Evolutionary conservation across 768 basidiomycete genomes (phyloP).

Genomic region (Phylloporus rhodoxanthus): DNA sequence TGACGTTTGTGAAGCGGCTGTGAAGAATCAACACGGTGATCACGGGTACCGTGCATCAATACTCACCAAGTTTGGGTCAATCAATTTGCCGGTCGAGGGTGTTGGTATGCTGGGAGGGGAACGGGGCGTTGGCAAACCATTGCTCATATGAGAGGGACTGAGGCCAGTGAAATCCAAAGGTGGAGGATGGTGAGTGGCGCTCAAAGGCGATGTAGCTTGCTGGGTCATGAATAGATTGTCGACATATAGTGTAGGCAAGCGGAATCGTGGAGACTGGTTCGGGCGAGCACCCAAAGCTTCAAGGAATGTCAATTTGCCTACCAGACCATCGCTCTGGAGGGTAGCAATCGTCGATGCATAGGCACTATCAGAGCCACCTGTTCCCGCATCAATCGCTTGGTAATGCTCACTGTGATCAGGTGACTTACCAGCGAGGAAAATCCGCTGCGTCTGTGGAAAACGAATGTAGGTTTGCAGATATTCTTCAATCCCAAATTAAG

Average conservation of each 20-base stretch:
- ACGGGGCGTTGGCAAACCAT: conserved; percentile 63
- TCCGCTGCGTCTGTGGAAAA: conserved; percentile 67
- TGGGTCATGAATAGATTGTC: conserved; percentile 43
- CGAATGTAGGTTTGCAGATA: conserved; percentile 64
- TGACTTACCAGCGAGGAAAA: conserved; percentile 63
- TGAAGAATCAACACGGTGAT: conserved; percentile 6
- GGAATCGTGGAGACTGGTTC: conserved; percentile 41
- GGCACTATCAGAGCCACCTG: conserved; percentile 52
- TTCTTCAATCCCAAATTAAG: conserved; percentile 37
- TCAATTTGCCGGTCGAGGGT: conserved; percentile 29
- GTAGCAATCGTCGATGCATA: conserved; percentile 53
- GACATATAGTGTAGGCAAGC: conserved; percentile 49
- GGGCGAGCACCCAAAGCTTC: conserved; percentile 42
- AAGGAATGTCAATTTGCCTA: conserved; percentile 62
- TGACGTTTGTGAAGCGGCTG: conserved; percentile 76
- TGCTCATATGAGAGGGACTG: conserved; percentile 42
- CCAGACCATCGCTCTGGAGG: conserved; percentile 55
- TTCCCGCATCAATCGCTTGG: conserved; percentile 2
- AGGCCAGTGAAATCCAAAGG: conserved; percentile 41
- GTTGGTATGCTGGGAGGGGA: conserved; percentile 43
- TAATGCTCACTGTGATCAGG: neutral
- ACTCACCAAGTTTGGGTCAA: conserved; percentile 63
- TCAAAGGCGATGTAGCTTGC: conserved; percentile 19
- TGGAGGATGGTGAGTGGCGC: conserved; percentile 36
- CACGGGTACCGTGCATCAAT: neutral